Evolutionary conservation across 768 basidiomycete genomes (phyloP).

Genomic region (Pisolithus albus): DNA sequence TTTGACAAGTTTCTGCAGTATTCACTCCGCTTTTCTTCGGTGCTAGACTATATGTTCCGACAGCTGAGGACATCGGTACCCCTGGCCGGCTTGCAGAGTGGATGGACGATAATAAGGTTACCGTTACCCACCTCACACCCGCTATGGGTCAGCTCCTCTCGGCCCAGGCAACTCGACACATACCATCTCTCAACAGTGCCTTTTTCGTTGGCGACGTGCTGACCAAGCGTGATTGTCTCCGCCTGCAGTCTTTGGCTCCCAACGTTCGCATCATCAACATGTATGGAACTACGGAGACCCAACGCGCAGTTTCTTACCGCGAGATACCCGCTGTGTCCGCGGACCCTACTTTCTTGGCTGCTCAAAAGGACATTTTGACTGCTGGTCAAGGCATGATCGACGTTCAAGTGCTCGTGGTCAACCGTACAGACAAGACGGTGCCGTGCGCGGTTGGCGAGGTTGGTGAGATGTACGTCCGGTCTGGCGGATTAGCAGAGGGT

Average conservation of each 20-base stretch:
- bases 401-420: slow-evolving; percentile 94
- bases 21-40: slow-evolving; percentile 98
- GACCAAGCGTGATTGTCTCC: slow-evolving; percentile 94
- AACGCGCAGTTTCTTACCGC: slow-evolving; percentile 97
- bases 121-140: slow-evolving; percentile 96
- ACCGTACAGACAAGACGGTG: slow-evolving; percentile 75
- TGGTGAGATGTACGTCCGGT: slow-evolving; percentile 97
- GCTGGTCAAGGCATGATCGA: slow-evolving; percentile 97
- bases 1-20: slow-evolving; percentile 44
- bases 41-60: slow-evolving; percentile 91
- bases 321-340: slow-evolving; percentile 76
- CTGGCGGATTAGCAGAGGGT: slow-evolving; percentile 91
- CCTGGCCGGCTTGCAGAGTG: slow-evolving; percentile 95
- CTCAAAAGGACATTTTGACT: slow-evolving; percentile 96
- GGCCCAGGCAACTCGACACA: slow-evolving; percentile 73
- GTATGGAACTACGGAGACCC: slow-evolving; percentile 99
- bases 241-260: slow-evolving; percentile 84
- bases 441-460: slow-evolving; percentile 94
- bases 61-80: slow-evolving; percentile 93
- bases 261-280: slow-evolving; percentile 98
- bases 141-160: slow-evolving; percentile 99
- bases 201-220: slow-evolving; percentile 99
- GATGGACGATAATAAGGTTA: slow-evolving; percentile 91
- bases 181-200: slow-evolving; percentile 80
- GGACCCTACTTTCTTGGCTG: slow-evolving; percentile 86